Conservation (phyloP, 164 flowering plant genomes). For the Piper longum region DNA sequence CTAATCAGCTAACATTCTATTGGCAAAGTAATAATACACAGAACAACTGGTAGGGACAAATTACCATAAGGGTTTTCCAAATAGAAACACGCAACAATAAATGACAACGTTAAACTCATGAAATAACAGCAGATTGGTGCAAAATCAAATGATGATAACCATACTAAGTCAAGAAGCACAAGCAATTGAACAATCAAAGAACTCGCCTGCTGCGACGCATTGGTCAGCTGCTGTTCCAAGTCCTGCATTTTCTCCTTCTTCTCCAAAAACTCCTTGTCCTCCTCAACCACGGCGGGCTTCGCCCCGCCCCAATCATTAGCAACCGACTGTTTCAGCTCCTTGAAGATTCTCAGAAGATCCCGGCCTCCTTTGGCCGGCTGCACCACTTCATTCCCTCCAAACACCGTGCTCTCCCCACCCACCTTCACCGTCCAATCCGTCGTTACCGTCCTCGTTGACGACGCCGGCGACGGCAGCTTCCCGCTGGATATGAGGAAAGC, state of each 20-base stretch:
- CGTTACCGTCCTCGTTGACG: conserved; percentile 70
- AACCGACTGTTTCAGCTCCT: conserved; percentile 82
- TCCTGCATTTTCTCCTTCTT: conserved; percentile 67
- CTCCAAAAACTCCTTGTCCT: conserved; percentile 83
- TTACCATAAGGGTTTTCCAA: no score
- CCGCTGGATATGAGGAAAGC: conserved; percentile 72
- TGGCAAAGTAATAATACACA: no score
- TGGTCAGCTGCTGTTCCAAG: conserved; percentile 66
- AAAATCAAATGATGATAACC: no score
- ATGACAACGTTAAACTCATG: no score
- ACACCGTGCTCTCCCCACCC: conserved; percentile 38
- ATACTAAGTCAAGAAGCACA: background rate
- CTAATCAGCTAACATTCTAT: no score
- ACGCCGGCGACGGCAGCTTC: conserved; percentile 52
- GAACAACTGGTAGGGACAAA: no score
- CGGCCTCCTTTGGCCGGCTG: conserved; percentile 90
- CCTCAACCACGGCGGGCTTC: conserved; percentile 57
- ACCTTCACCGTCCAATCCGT: conserved; percentile 82
- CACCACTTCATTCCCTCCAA: conserved; percentile 45
- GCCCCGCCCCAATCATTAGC: conserved; percentile 81
- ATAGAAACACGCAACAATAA: no score
- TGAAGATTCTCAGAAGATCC: conserved; percentile 75
- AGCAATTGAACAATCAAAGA: no score
- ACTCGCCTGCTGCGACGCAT: conserved; percentile 66
- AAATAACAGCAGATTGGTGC: no score